phyloP scores from a whole-genome alignment of 164 flowering plant species.

The Magnolia kwangsiensis region DNA sequence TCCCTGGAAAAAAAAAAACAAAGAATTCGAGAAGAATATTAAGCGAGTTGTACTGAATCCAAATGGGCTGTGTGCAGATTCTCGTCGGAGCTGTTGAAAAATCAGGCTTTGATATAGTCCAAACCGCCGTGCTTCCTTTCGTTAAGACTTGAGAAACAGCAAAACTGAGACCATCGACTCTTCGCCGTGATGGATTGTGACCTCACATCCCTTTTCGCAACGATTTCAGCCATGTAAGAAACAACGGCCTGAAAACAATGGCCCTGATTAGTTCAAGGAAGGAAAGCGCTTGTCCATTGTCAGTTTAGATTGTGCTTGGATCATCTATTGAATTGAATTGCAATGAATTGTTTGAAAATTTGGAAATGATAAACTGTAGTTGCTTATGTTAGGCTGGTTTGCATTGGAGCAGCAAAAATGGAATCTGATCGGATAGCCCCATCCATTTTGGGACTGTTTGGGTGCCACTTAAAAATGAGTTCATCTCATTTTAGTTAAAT shows the following conservation, averaged over 20 bases:
- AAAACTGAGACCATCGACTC: constrained; percentile 58
- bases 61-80: not conserved
- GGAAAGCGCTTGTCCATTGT: not conserved
- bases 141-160: constrained; percentile 59
- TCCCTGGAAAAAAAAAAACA: constrained; percentile 18
- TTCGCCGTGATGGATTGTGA: constrained; percentile 53
- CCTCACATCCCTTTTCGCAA: constrained; percentile 48
- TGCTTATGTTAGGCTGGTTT: too few relatives aligned
- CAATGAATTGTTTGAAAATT: too few relatives aligned
- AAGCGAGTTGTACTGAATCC: constrained; percentile 5
- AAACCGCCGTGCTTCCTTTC: constrained; percentile 56
- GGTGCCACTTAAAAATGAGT: too few relatives aligned
- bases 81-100: not conserved
- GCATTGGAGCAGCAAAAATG: not conserved
- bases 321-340: not conserved
- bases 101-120: constrained; percentile 41
- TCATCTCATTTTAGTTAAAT: too few relatives aligned
- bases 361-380: too few relatives aligned
- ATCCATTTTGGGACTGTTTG: not conserved
- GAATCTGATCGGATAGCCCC: not conserved
- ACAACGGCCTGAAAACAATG: constrained; percentile 65
- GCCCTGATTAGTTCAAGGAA: constrained; percentile 7
- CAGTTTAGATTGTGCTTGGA: not conserved
- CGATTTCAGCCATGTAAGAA: constrained; percentile 69
- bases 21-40: not conserved